Percentiles rank a stretch among this genome's conserved stretches.
These are phyloP conservation scores for Xylariaceae sp. DNA, from an alignment of 2,329 filamentous ascomycete genomes.

Conservation along the genomic window DNA sequence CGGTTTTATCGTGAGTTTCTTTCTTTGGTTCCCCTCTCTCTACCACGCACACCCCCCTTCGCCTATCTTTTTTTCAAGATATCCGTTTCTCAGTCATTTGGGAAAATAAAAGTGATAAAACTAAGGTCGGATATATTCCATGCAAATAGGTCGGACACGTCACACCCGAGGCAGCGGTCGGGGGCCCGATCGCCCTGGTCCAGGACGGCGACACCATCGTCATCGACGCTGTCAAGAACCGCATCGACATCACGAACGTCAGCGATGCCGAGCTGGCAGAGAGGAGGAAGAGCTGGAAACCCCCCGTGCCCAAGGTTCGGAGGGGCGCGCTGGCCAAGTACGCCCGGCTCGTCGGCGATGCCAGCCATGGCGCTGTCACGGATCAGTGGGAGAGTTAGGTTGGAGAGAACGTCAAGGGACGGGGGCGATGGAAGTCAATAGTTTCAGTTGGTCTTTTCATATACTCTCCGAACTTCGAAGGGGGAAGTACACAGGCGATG, in stretches of 20 bases:
- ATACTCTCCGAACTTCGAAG: neutral
- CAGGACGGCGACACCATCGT: constrained; percentile 74
- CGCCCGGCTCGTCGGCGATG: constrained; percentile 79
- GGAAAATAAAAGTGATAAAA: no score
- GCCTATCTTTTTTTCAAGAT: no score
- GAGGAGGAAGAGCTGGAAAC: constrained; percentile 62
- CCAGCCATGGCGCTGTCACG: constrained; percentile 85
- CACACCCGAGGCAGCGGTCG: constrained; percentile 81
- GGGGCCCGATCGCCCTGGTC: constrained; percentile 82
- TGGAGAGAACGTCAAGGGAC: neutral
- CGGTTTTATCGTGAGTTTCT: constrained; percentile 28
- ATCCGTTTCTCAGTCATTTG: no score
- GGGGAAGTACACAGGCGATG: neutral
- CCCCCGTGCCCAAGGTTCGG: constrained; percentile 66
- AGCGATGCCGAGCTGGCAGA: constrained; percentile 63
- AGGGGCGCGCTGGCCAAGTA: constrained; percentile 89
- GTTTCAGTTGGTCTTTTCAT: no score
- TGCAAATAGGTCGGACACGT: constrained; percentile 81
- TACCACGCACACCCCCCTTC: no score
- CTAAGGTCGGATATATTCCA: no score
- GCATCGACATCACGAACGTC: constrained; percentile 60
- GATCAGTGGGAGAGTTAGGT: constrained; percentile 49
- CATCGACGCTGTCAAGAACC: constrained; percentile 78
- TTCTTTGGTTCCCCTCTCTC: neutral
- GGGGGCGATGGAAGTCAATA: neutral